Conservation (phyloP, 164 flowering plant genomes). For the Aristolochia fimbriata region DNA sequence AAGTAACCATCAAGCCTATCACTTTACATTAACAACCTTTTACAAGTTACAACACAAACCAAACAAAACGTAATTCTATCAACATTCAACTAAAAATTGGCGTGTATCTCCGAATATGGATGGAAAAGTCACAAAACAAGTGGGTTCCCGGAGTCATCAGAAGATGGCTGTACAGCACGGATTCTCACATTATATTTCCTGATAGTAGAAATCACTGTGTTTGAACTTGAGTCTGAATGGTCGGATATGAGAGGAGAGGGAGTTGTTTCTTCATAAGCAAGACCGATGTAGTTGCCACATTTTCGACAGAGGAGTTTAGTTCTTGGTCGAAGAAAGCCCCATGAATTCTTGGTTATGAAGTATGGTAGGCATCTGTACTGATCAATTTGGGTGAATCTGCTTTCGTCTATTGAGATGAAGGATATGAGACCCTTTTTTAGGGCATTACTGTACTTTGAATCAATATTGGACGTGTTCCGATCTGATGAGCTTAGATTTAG, state of each 20-base stretch:
- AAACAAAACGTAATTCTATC: background rate
- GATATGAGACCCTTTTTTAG: slow-evolving; percentile 75
- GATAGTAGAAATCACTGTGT: slow-evolving; percentile 15
- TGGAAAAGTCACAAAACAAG: slow-evolving; percentile 24
- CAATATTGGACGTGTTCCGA: slow-evolving; percentile 66
- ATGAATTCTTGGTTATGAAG: slow-evolving; percentile 44
- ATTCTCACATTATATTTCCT: slow-evolving; percentile 52
- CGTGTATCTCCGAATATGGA: too few species aligned
- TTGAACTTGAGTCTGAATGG: slow-evolving; percentile 31
- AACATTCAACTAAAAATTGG: too few species aligned
- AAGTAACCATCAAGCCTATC: background rate
- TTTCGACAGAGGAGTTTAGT: slow-evolving; percentile 83
- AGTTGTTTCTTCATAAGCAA: slow-evolving; percentile 35
- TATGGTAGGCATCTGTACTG: slow-evolving; percentile 57
- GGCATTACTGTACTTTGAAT: slow-evolving; percentile 78
- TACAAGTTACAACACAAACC: background rate
- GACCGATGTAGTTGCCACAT: slow-evolving; percentile 71
- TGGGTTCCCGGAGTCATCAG: slow-evolving; percentile 32
- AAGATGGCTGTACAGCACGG: slow-evolving; percentile 65
- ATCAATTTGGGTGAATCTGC: slow-evolving; percentile 72
- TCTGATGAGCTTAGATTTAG: slow-evolving; percentile 69
- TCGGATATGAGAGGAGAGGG: slow-evolving; percentile 24
- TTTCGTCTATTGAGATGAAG: slow-evolving; percentile 65
- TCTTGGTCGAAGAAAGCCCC: slow-evolving; percentile 59
- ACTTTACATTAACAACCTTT: background rate